phyloP scores from a whole-genome alignment of 192 early-diverging fungal genomes.

The Mortierella claussenii region DNA sequence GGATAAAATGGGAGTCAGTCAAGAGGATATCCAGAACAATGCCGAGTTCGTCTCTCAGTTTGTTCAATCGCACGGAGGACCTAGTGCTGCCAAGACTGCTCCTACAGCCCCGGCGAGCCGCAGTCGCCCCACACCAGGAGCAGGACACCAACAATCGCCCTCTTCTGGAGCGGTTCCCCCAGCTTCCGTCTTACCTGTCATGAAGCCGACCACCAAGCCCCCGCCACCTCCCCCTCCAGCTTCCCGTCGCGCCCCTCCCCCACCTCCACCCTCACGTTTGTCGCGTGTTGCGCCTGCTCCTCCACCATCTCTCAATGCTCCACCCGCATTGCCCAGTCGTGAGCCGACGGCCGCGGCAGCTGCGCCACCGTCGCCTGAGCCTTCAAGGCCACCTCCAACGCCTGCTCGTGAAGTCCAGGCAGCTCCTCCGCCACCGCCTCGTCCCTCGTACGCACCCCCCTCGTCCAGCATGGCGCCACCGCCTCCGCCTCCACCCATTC shows the following conservation, averaged over 20 bases:
- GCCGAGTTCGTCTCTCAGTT: conserved; percentile 76
- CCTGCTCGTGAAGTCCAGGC: conserved; percentile 15
- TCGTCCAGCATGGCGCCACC: conserved; percentile 26
- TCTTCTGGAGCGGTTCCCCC: conserved; percentile 36
- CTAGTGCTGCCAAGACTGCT: conserved; percentile 6
- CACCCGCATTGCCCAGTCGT: conserved; percentile 45
- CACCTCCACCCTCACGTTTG: conserved; percentile 47
- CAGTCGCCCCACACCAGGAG: conserved; percentile 33
- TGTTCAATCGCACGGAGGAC: conserved; percentile 71
- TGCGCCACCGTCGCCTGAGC: conserved; percentile 40
- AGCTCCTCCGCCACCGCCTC: conserved; percentile 41
- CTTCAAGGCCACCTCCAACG: conserved; percentile 22
- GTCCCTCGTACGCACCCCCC: conserved; percentile 28
- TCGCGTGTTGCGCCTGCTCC: conserved; percentile 36
- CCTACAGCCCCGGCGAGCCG: conserved; percentile 42
- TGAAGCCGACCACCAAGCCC: conserved; percentile 46
- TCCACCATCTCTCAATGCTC: conserved; percentile 15
- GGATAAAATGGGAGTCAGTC: conserved; percentile 72
- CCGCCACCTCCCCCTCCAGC: conserved; percentile 52
- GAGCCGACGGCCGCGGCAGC: conserved; percentile 26
- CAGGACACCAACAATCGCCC: conserved; percentile 39
- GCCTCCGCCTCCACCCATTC: conserved; percentile 40
- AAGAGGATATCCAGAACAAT: conserved; percentile 73
- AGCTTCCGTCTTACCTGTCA: conserved; percentile 30
- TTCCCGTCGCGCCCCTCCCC: conserved; percentile 47